phyloP scores from a whole-genome alignment of 2,329 filamentous ascomycete genomes.

The Dactylellina parvicollis region DNA sequence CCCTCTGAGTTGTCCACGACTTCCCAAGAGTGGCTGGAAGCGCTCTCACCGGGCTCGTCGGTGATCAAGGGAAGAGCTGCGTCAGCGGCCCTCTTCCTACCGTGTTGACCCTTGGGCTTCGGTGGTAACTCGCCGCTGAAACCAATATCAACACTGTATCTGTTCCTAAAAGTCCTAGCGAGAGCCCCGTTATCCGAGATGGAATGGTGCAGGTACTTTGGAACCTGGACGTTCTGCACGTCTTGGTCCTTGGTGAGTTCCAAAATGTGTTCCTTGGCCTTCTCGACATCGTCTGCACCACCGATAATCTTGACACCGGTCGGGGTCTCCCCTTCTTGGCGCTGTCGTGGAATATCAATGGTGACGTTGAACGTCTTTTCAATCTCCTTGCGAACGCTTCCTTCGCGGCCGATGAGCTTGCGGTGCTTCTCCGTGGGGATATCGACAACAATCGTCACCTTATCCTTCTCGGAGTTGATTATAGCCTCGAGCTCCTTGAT shows the following conservation, averaged over 20 bases:
- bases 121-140: slow-evolving; percentile 82
- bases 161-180: slow-evolving; percentile 87
- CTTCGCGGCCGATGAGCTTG: slow-evolving; percentile 88
- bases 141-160: slow-evolving; percentile 89
- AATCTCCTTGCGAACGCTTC: slow-evolving; percentile 83
- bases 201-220: slow-evolving; percentile 81
- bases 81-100: slow-evolving; percentile 68
- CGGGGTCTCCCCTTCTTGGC: slow-evolving; percentile 70
- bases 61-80: slow-evolving; percentile 87
- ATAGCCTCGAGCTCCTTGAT: slow-evolving; percentile 81
- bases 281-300: slow-evolving; percentile 78
- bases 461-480: slow-evolving; percentile 82
- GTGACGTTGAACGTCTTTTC: slow-evolving; percentile 87
- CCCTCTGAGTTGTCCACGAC: slow-evolving; percentile 72
- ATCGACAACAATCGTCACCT: slow-evolving; percentile 80
- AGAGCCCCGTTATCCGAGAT: slow-evolving; percentile 90
- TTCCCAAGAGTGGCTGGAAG: slow-evolving; percentile 80
- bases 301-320: slow-evolving; percentile 89
- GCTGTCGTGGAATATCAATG: slow-evolving; percentile 91
- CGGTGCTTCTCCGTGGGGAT: slow-evolving; percentile 91
- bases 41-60: slow-evolving; percentile 72
- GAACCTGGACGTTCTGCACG: slow-evolving; percentile 86
- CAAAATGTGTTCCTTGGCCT: slow-evolving; percentile 85
- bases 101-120: slow-evolving; percentile 66
- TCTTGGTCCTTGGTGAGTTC: slow-evolving; percentile 84